Evolutionary conservation across 73 alveolate genomes (phyloP).

Genomic region (Symbiodinium natans): DNA sequence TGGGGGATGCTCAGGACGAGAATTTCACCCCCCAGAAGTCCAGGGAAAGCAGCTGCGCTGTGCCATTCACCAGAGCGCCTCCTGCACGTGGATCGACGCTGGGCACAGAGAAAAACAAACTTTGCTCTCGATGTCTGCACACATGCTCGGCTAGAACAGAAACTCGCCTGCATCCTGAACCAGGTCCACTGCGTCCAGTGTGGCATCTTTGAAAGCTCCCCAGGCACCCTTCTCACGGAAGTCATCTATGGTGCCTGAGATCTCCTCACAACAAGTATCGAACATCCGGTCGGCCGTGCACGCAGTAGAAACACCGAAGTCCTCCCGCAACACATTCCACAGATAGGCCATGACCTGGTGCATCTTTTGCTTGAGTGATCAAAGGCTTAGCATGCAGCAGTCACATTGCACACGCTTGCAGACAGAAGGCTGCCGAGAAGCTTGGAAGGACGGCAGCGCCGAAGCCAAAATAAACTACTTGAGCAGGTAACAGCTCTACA

Average conservation of each 20-base stretch:
- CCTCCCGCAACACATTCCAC: conserved; percentile 80
- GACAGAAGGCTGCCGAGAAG: neutral
- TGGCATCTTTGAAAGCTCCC: conserved; percentile 89
- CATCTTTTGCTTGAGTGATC: neutral
- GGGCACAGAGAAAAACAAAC: too few species aligned
- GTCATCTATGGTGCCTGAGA: conserved; percentile 70
- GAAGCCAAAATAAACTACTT: neutral
- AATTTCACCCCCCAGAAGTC: too few species aligned
- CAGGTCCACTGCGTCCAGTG: conserved; percentile 76
- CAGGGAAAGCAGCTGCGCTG: conserved; percentile 51
- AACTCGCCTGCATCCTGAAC: conserved; percentile 88
- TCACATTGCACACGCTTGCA: too few species aligned
- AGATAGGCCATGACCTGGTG: conserved; percentile 55
- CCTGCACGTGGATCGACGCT: neutral
- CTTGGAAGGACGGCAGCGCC: neutral
- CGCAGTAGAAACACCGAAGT: neutral
- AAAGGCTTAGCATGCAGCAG: too few species aligned
- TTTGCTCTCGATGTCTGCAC: too few species aligned
- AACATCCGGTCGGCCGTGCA: too few species aligned
- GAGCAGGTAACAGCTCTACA: neutral
- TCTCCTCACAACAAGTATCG: too few species aligned
- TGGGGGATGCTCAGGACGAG: too few species aligned
- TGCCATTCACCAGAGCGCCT: conserved; percentile 63
- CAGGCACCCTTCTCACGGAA: conserved; percentile 94
- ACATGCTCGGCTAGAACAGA: too few species aligned